A percentile compares a stretch with the other conserved stretches of the same genome.
These are phyloP conservation scores for Cyclostephanos invisitatus DNA, from an alignment of 108 stramenopile genomes.

Conservation along the genomic window DNA sequence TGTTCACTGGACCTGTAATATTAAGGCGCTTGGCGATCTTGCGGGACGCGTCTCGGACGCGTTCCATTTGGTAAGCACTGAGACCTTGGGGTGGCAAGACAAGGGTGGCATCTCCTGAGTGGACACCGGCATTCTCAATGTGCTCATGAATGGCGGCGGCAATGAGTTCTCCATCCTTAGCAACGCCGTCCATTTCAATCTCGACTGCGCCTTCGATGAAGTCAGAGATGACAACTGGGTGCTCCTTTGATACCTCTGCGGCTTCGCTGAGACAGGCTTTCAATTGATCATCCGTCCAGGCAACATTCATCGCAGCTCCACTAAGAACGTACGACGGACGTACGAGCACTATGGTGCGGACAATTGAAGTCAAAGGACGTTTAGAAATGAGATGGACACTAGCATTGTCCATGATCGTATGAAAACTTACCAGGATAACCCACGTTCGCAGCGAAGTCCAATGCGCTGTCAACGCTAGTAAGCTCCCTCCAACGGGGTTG, in stretches of 20 bases:
- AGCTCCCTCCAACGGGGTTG: slow-evolving; percentile 97
- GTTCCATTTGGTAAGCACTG: slow-evolving; percentile 76
- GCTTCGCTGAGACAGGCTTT: slow-evolving; percentile 87
- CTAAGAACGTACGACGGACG: slow-evolving; percentile 97
- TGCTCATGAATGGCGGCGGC: slow-evolving; percentile 97
- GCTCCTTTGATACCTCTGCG: slow-evolving; percentile 92
- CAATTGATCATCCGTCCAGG: slow-evolving; percentile 90
- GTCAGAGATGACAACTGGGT: slow-evolving; percentile 97
- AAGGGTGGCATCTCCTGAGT: slow-evolving; percentile 96
- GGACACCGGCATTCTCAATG: slow-evolving; percentile 98
- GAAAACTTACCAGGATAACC: slow-evolving; percentile 70
- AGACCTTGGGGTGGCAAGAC: slow-evolving; percentile 91
- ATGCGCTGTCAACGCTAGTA: slow-evolving; percentile 78
- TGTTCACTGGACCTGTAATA: slow-evolving; percentile 98
- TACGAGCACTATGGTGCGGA: slow-evolving; percentile 77
- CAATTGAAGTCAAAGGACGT: not conserved
- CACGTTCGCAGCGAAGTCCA: slow-evolving; percentile 89
- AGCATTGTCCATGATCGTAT: not conserved
- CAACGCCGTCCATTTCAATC: slow-evolving; percentile 98
- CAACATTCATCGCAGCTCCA: slow-evolving; percentile 99
- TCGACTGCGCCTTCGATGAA: slow-evolving; percentile 95
- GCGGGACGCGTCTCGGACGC: slow-evolving; percentile 84
- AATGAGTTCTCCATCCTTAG: slow-evolving; percentile 92
- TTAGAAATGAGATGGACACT: slow-evolving; percentile 14
- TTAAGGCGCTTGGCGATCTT: slow-evolving; percentile 93